These are phyloP conservation scores for Ceratobasidium sp. DNA, from an alignment of 1,284 basidiomycete genomes.

Conservation along the genomic window DNA sequence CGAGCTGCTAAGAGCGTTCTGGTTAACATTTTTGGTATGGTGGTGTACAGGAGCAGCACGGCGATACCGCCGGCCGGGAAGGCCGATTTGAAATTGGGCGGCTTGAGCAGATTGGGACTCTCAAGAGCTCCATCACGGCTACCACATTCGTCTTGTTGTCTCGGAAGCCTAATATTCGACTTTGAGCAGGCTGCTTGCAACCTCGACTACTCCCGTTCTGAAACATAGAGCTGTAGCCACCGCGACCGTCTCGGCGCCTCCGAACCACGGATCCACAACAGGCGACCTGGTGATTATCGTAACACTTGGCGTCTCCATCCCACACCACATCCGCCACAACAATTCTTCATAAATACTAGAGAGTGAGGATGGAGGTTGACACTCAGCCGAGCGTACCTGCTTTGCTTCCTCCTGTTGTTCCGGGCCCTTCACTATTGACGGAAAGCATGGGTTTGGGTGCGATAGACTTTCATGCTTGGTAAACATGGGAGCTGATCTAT, in stretches of 20 bases:
- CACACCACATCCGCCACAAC: constrained; percentile 34
- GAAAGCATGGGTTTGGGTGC: constrained; percentile 37
- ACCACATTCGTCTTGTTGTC: not conserved
- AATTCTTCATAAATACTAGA: not conserved
- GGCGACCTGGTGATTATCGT: constrained; percentile 37
- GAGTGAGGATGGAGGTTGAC: constrained; percentile 25
- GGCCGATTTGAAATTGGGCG: constrained; percentile 17
- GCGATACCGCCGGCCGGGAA: constrained; percentile 3
- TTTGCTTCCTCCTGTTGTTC: constrained; percentile 9
- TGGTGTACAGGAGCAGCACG: not conserved
- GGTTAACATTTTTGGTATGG: constrained; percentile 10
- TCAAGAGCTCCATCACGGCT: constrained; percentile 11
- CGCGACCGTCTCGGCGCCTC: constrained; percentile 20
- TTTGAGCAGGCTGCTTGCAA: not conserved
- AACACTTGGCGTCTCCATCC: constrained; percentile 38
- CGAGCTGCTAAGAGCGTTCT: not conserved
- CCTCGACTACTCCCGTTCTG: not conserved
- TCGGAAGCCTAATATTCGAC: not conserved
- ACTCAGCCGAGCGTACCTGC: constrained; percentile 3
- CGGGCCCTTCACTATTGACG: constrained; percentile 4
- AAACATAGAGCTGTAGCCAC: not conserved
- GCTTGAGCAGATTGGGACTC: constrained; percentile 10
- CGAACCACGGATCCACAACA: constrained; percentile 30
- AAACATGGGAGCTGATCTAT: not conserved
- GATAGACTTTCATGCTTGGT: constrained; percentile 2